Evolutionary conservation across 768 basidiomycete genomes (phyloP).

Genomic region (Fomitopsis serialis): DNA sequence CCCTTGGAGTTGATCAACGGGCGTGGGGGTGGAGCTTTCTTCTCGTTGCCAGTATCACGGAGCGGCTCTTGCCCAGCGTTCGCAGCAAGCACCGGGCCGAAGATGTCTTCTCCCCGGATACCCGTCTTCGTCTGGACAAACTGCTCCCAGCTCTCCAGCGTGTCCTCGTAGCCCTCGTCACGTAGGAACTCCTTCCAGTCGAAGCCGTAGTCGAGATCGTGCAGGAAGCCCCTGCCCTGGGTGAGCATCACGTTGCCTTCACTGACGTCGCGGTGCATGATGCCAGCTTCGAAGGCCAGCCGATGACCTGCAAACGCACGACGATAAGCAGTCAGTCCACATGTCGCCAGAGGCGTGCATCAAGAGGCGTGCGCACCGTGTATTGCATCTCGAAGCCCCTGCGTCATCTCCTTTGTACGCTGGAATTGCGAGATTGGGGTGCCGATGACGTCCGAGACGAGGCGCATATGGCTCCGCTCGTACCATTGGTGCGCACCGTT

Average conservation of each 20-base stretch:
- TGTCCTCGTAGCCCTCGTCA: background rate
- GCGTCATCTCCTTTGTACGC: conserved; percentile 1
- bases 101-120: background rate
- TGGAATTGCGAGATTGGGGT: conserved; percentile 5
- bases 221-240: background rate
- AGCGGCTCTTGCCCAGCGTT: too few relatives aligned
- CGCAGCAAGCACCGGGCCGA: too few relatives aligned
- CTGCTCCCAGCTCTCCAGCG: background rate
- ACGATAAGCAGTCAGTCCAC: background rate
- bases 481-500: background rate
- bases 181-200: conserved; percentile 3
- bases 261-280: conserved; percentile 13
- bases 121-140: background rate
- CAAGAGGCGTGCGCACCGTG: background rate
- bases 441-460: conserved; percentile 5
- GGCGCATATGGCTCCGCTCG: conserved; percentile 10
- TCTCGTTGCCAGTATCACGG: too few relatives aligned
- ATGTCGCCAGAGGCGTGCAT: background rate
- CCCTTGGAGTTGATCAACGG: too few relatives aligned
- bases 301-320: background rate
- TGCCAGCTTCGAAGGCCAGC: background rate
- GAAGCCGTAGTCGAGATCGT: conserved; percentile 3
- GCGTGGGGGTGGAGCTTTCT: too few relatives aligned
- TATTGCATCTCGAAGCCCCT: conserved; percentile 9
- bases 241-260: conserved; percentile 10